Percentiles rank a stretch among this genome's conserved stretches.
These are phyloP conservation scores for Linum usitatissimum DNA, from an alignment of 345 rosid species.

Conservation along the genomic window DNA sequence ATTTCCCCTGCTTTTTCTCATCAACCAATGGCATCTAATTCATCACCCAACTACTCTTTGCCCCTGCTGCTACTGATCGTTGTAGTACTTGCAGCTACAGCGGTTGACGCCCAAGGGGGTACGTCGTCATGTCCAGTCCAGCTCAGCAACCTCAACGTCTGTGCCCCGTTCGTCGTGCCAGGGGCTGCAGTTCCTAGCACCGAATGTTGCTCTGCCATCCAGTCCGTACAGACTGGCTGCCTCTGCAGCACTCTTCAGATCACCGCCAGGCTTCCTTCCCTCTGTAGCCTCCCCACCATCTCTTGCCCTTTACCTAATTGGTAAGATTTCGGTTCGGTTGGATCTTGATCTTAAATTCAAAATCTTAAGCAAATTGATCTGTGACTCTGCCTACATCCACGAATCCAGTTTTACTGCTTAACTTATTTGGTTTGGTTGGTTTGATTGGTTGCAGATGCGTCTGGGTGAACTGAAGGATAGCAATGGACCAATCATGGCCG, in stretches of 20 bases:
- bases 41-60: slow-evolving; percentile 5
- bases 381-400: too few relatives aligned
- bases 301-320: slow-evolving; percentile 18
- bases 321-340: too few relatives aligned
- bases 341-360: too few relatives aligned
- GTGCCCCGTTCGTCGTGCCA: slow-evolving; percentile 64
- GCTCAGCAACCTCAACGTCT: slow-evolving; percentile 44
- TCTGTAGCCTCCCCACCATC: slow-evolving; percentile 54
- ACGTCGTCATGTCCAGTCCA: slow-evolving; percentile 50
- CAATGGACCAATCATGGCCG: too few relatives aligned
- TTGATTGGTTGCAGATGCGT: too few relatives aligned
- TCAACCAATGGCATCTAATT: slow-evolving; percentile 13
- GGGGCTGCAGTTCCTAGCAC: slow-evolving; percentile 42
- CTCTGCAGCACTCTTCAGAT: slow-evolving; percentile 75
- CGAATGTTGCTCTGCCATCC: slow-evolving; percentile 55
- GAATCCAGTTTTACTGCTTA: too few relatives aligned
- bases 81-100: slow-evolving; percentile 15
- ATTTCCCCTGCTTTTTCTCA: background rate
- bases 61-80: slow-evolving; percentile 19
- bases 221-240: slow-evolving; percentile 48
- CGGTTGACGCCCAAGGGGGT: slow-evolving; percentile 11
- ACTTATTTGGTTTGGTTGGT: too few relatives aligned
- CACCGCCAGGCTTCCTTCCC: slow-evolving; percentile 60
- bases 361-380: too few relatives aligned
- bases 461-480: too few relatives aligned